phyloP scores from a whole-genome alignment of 345 rosid species.

The Brassica cretica region DNA sequence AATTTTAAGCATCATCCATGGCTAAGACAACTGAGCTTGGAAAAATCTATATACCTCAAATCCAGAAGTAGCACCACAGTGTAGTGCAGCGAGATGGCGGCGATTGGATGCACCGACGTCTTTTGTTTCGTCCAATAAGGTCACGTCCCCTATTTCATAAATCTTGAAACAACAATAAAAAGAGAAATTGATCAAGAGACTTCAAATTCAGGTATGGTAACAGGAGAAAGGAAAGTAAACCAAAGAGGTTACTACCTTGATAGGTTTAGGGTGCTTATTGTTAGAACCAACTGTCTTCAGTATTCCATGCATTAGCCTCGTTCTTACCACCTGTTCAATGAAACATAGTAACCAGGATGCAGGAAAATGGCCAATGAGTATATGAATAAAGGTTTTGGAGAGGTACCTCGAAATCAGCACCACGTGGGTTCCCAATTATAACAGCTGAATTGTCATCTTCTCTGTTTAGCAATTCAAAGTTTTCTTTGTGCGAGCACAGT shows the following conservation, averaged over 20 bases:
- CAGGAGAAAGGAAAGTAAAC: background rate
- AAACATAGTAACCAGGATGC: background rate
- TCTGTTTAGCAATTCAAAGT: slow-evolving; percentile 65
- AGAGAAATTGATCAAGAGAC: background rate
- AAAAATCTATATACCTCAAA: slow-evolving; percentile 66
- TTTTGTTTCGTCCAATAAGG: slow-evolving; percentile 57
- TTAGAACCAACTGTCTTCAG: slow-evolving; percentile 81
- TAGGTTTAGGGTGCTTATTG: slow-evolving; percentile 91
- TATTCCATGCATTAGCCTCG: slow-evolving; percentile 87
- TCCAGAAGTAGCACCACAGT: slow-evolving; percentile 91
- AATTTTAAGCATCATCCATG: background rate
- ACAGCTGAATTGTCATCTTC: slow-evolving; percentile 64
- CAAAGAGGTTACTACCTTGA: slow-evolving; percentile 53
- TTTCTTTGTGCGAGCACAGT: slow-evolving; percentile 72
- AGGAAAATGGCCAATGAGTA: background rate
- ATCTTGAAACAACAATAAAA: slow-evolving; percentile 49
- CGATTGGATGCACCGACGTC: slow-evolving; percentile 84
- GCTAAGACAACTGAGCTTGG: background rate
- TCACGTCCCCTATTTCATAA: slow-evolving; percentile 80
- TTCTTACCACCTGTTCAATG: slow-evolving; percentile 58
- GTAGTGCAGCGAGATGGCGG: slow-evolving; percentile 71
- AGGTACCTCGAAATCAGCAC: slow-evolving; percentile 89
- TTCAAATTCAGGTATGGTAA: background rate
- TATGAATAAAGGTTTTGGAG: background rate
- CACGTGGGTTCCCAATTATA: slow-evolving; percentile 76